Base-by-base conservation (phyloP, 208 protist species). In the Acanthamoeba royreba region DNA sequence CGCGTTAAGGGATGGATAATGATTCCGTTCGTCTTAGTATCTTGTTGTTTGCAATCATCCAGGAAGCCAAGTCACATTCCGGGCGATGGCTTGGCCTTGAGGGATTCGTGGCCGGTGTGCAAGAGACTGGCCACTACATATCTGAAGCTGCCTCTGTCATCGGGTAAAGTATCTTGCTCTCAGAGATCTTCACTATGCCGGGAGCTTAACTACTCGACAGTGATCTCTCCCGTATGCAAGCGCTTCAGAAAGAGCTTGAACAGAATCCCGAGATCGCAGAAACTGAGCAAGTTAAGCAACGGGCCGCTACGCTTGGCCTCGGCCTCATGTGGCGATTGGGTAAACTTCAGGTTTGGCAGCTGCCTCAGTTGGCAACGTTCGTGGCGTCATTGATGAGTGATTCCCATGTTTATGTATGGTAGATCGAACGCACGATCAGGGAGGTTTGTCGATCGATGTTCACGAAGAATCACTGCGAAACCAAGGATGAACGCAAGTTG, bases 41-140 rank as follows among this genome's bases (percentile, higher is more conserved):
- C n/a, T 61, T 61, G n/a, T n/a, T 61, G n/a, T 61, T 19, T n/a
- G 19, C 53, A n/a, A 61, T 61, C n/a, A 28, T 61, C 22, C 69
- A 81, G 35, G 85, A 91, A n/a, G 85, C 85, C 19, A 91, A 91
- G 40, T 47, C 25, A 40, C 85, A 91, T 42, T 45, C 31, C n/a
- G 52, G 52, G 28, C 85, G 85, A 40, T 91, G 33, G 40, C 25
- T 91, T 8, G 85, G 85, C 52, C 19, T 91, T 7, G 85, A 91
- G 52, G 25, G 52, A 35, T 72, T 91, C 38, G 46, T 91, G 35
- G n/a, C 46, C 19, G 85, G 52, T 17, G 4, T 91, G 2, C 28
- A 43, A 40, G 52, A 91, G 25, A 91, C 47, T 4, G 85, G 52
- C 11, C 85, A 91, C 58, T 47, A 42, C 85, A 72, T 91, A 7